Base-by-base conservation (phyloP, 495 filamentous ascomycete species). In the Hypoxylon intermedium region DNA sequence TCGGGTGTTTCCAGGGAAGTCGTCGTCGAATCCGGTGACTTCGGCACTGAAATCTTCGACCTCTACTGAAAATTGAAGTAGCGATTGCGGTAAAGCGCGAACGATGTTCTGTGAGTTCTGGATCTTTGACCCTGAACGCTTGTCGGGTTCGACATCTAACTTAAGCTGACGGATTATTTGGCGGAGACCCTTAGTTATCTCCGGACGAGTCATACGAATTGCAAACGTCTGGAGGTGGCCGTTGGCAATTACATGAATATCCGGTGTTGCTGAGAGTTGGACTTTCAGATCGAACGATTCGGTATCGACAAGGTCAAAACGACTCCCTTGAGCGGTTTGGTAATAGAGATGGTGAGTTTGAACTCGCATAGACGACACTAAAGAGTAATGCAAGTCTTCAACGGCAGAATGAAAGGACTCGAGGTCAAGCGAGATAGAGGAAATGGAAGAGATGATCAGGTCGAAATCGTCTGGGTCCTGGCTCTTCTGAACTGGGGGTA, bases 291-390 rank as follows among this genome's bases (percentile, higher is more conserved):
- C 94, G 58, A 98, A 80, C 19, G 83, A 86, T 53, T 98, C 93
- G 0, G 87, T 95, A 51, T 89, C 83, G 0, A 97, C 80, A 3
- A 99, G 79, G 65, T 96, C 89, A 66, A 96, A 91, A 52, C 91
- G 88, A 52, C 83, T 84, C 0, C 91, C 87, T 5, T 87, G 83
- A 5, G 85, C 86, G 0, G 92, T 97, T 65, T 96, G 95, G 70
- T 99, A 99, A 74, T 98, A 99, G 3, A 99, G 82, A 61, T 94
- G 85, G 67, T 99, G 92, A 1, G 90, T 90, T 47, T 89, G 85
- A 38, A 97, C 78, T 34, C 95, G 84, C 68, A 94, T 86, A 7
- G 88, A 88, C 1, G 92, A 90, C 6, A 85, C 84, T 7, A 99
- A 77, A 16, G 88, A 87, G 70, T 99, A 99, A 66, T 96, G 90